Evolutionary conservation across 805 yeast species (phyloP), one percentile per base, ranked within the genome.

Genomic region (Cyberlindnera xishuangbannaensis): DNA sequence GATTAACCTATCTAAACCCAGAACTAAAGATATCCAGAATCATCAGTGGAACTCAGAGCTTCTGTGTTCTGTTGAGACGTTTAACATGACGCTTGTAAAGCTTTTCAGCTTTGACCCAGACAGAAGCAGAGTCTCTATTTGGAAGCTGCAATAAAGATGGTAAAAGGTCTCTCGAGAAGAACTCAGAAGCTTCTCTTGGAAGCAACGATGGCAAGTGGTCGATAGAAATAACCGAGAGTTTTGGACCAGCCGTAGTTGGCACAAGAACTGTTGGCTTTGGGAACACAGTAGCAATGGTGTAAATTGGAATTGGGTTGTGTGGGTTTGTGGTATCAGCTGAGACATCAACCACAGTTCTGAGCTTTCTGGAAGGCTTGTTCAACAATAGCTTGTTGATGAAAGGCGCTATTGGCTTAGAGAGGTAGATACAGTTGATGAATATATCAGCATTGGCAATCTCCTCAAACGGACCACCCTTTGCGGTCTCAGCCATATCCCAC

Each of bases 301-400:
- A 94, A 34, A 92, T 90, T 41, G 99, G 98, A 39, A 92, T 75
- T 37, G 99, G 99, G 67, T 92, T 92, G 69, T 87, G 90, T 41
- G 97, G 97, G 62, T 92, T 92, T 35, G 98, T 92, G 30, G 97
- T 92, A 65, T 92, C 99, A 36, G 98, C 98, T 33, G 95, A 84
- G 37, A 92, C 99, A 61, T 92, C 99, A 33, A 92, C 97, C 41
- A 92, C 86, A 13, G 94, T 85, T 61, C 90, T 76, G 56, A 92
- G 73, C 45, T 71, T 80, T 76, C 98, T 85, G 44, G 67, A 62
- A 27, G 67, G 62, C 38, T 56, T 59, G 63, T 83, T 83, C 58
- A 92, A 71, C 39, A 73, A 59, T 20, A 82, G 83, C 48, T 57
- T 61, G 62, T 80, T 76, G 55, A 86, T 71, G 58, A 92, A 92